Conservation (phyloP, 1,284 basidiomycete species). For the Volvariella surrecta region DNA sequence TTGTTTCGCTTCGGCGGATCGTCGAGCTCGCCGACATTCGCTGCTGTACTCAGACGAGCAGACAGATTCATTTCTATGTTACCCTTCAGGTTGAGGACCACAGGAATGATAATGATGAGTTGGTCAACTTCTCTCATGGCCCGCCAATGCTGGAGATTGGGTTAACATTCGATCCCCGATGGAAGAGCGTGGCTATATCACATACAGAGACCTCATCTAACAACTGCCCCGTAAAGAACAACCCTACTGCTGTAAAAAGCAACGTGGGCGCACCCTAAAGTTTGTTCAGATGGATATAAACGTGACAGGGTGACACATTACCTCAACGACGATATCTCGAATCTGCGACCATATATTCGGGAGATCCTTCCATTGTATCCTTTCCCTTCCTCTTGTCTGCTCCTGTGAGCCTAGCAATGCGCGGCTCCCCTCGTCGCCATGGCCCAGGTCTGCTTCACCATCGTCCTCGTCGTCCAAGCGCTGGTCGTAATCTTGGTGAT, state of each 20-base stretch:
- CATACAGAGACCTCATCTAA: constrained; percentile 76
- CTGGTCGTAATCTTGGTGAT: not conserved
- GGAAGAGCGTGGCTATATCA: not conserved
- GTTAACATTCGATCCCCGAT: constrained; percentile 5
- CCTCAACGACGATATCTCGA: constrained; percentile 57
- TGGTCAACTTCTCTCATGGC: constrained; percentile 90
- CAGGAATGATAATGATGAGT: constrained; percentile 94
- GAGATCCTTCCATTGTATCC: constrained; percentile 4
- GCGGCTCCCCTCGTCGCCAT: constrained; percentile 20
- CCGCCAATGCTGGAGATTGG: constrained; percentile 61
- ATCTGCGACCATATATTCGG: constrained; percentile 41
- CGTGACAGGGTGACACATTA: constrained; percentile 16
- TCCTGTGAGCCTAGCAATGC: constrained; percentile 24
- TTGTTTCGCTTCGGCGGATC: constrained; percentile 52
- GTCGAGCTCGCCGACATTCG: constrained; percentile 87
- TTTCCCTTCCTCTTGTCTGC: constrained; percentile 12
- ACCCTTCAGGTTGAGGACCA: constrained; percentile 92
- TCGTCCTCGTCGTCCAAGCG: constrained; percentile 16
- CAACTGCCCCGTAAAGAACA: constrained; percentile 85
- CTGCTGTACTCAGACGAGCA: constrained; percentile 67
- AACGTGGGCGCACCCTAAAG: constrained; percentile 64
- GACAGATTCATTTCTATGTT: constrained; percentile 94
- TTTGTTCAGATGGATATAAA: constrained; percentile 3
- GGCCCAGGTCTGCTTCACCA: constrained; percentile 21
- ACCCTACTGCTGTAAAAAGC: constrained; percentile 59